These are phyloP conservation scores for Volvox africanus DNA, from an alignment of 139 green algal species.

Conservation along the genomic window DNA sequence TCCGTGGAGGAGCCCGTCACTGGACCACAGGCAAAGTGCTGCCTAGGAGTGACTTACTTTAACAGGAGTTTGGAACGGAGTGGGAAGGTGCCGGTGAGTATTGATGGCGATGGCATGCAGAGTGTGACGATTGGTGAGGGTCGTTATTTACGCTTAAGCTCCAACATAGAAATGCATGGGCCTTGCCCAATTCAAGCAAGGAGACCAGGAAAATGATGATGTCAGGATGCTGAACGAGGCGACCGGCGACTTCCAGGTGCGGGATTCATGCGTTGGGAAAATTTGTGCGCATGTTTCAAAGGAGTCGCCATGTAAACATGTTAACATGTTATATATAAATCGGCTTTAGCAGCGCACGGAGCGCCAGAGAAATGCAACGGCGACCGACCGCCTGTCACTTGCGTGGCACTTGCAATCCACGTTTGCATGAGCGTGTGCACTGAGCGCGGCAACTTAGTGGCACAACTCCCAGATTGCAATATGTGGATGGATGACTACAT, in stretches of 20 bases:
- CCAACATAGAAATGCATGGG: slow-evolving; percentile 29
- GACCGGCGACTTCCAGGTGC: neutral
- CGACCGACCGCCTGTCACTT: neutral
- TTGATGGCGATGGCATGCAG: neutral
- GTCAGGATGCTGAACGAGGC: neutral
- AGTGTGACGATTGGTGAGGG: neutral
- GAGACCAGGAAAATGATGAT: neutral
- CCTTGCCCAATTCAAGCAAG: slow-evolving; percentile 14
- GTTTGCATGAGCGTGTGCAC: neutral
- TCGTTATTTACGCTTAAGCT: neutral
- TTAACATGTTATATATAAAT: too few species aligned
- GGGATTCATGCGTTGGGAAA: too few species aligned
- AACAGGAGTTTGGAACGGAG: slow-evolving; percentile 28
- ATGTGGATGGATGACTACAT: too few species aligned
- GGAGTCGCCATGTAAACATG: too few species aligned
- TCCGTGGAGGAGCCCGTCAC: neutral
- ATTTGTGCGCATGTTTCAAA: too few species aligned
- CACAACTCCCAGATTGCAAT: too few species aligned
- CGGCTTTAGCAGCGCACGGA: too few species aligned
- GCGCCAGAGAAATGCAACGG: too few species aligned
- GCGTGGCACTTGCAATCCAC: neutral
- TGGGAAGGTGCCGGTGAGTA: slow-evolving; percentile 1
- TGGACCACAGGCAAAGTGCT: slow-evolving; percentile 20
- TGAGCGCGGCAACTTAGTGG: neutral
- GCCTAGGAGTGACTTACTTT: slow-evolving; percentile 27